Conservation (phyloP, 768 basidiomycete genomes). For the Tylopilus intermedius region DNA sequence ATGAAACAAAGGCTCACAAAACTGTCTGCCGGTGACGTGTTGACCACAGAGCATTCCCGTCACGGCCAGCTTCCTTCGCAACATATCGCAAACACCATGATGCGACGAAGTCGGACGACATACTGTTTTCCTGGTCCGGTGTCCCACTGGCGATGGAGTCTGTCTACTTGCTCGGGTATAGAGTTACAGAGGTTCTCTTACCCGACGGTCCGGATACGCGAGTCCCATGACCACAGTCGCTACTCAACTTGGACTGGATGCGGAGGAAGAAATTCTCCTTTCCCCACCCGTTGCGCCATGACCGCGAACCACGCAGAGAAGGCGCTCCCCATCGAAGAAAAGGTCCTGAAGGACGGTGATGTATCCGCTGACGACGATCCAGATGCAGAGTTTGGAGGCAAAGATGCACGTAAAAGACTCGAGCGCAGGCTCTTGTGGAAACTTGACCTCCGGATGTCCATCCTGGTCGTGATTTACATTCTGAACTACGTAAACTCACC, state of each 20-base stretch:
- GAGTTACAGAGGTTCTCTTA: too few relatives aligned
- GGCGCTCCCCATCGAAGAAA: conserved; percentile 5
- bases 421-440: conserved; percentile 53
- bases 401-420: conserved; percentile 40
- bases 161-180: neutral
- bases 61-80: too few relatives aligned
- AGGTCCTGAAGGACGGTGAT: conserved; percentile 1
- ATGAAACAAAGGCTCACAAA: too few relatives aligned
- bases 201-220: neutral
- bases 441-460: conserved; percentile 52
- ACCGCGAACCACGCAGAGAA: conserved; percentile 2
- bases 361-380: neutral
- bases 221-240: neutral
- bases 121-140: too few relatives aligned
- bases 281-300: conserved; percentile 9
- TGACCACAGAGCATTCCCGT: too few relatives aligned
- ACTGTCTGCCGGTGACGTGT: too few relatives aligned
- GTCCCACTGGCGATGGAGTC: neutral
- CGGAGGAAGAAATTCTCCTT: neutral
- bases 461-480: conserved; percentile 41
- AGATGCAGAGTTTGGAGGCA: conserved; percentile 47
- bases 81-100: too few relatives aligned
- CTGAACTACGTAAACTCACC: conserved; percentile 30
- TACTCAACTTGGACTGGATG: neutral
- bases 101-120: too few relatives aligned